Base-by-base conservation (phyloP, 2,329 filamentous ascomycete genomes). In the Cadophora malorum region DNA sequence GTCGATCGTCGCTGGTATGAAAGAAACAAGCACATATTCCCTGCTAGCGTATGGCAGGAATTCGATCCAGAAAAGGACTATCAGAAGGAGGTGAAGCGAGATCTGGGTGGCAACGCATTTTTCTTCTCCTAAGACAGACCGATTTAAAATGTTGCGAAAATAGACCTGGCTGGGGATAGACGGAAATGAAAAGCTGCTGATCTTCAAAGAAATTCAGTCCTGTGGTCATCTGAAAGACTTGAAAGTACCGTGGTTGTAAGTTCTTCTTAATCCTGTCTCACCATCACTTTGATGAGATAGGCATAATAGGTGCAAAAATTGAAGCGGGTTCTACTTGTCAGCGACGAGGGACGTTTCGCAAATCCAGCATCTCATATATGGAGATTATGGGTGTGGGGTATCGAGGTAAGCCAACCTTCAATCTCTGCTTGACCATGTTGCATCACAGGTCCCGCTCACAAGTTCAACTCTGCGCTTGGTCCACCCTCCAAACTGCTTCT, bases 1-100 rank as follows among this genome's bases (percentile, higher is more conserved):
- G 95, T 99, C 4, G 95, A 99, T 81, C 87, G 96, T 69, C 85
- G 96, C 69, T 99, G 96, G 96, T 99, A 97, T 79, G 94, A 97
- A 82, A 88, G 90, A 76, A 97, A 98, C 79, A 99, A 98, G 81
- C 96, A 99, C 79, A 98, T 99, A 67, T 99, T 95, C 78, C 96
- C 96, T 0, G 95, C 95, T 23, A 98, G 93, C 78, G 87, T 95
- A 58, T 99, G 96, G 96, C 93, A 94, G 74, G 92, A 97, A 71
- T 99, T 97, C 78, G 94, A 97, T 73, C 91, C 94, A 0, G 92
- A 93, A 69, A 92, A 91, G 79, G 92, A 97, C 75, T 97, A 97
- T 81, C 86, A 88, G 76, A 86, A 84, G 71, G 88, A 92, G 73
- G 87, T 94, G 49, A 87, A 92, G 74, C 91, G 93, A 76, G 96